phyloP scores from a whole-genome alignment of 768 basidiomycete species.

The Lentinula boryana region DNA sequence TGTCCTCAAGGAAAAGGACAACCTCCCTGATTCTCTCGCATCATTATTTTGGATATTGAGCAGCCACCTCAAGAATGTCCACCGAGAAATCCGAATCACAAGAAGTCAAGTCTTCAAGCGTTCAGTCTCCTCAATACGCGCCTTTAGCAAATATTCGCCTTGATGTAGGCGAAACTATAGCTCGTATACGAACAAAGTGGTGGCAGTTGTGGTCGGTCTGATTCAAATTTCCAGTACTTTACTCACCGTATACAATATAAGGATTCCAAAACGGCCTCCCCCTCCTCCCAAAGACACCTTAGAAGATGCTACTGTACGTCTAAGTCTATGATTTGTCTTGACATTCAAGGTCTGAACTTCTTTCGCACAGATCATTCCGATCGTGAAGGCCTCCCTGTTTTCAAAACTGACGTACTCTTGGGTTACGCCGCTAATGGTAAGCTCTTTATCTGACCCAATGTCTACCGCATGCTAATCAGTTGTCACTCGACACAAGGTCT shows the following conservation, averaged over 20 bases:
- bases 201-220: conserved; percentile 47
- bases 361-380: conserved; percentile 41
- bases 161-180: conserved; percentile 31
- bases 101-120: not conserved
- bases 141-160: conserved; percentile 15
- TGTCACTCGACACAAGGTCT: conserved; percentile 23
- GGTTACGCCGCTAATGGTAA: conserved; percentile 56
- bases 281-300: conserved; percentile 49
- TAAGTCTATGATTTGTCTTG: not conserved
- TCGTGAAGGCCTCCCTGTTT: conserved; percentile 51
- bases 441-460: not conserved
- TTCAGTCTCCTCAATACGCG: not conserved
- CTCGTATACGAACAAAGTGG: conserved; percentile 40
- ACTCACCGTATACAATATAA: conserved; percentile 13
- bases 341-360: not conserved
- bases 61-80: not conserved
- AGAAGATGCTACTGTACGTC: conserved; percentile 42
- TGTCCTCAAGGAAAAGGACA: not conserved
- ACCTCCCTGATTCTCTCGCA: not conserved
- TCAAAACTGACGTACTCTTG: conserved; percentile 62
- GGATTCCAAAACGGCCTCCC: conserved; percentile 56
- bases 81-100: not conserved
- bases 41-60: not conserved
- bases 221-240: not conserved
- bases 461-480: not conserved